Conservation (phyloP, 768 basidiomycete genomes). For the Saitozyma sp. region DNA sequence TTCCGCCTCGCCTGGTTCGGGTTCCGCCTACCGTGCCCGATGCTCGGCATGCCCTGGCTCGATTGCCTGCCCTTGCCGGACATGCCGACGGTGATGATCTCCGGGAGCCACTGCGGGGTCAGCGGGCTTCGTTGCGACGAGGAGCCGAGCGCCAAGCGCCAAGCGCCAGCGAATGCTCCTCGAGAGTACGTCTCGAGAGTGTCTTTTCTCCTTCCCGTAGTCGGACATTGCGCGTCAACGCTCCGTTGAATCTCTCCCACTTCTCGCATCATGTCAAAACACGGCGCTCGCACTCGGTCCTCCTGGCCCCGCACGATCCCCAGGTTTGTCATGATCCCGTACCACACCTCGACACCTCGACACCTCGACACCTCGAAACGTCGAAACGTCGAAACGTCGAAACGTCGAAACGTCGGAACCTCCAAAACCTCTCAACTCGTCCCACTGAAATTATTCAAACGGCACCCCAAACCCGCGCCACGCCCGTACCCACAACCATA, state of each 20-base stretch:
- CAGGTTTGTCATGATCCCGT: neutral
- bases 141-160: too few species aligned
- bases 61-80: constrained; percentile 65
- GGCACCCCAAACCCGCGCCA: neutral
- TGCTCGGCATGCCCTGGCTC: constrained; percentile 69
- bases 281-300: too few species aligned
- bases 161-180: too few species aligned
- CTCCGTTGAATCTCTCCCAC: neutral
- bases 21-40: constrained; percentile 85
- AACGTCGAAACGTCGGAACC: neutral
- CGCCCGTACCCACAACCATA: neutral
- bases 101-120: constrained; percentile 45
- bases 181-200: neutral
- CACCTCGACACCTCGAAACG: too few species aligned
- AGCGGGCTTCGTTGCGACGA: neutral
- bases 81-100: constrained; percentile 49
- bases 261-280: neutral
- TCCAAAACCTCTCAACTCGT: too few species aligned
- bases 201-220: neutral
- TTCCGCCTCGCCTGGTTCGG: constrained; percentile 74
- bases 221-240: neutral
- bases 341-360: neutral
- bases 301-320: neutral
- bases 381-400: too few species aligned
- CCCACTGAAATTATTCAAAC: too few species aligned